Evolutionary conservation across 805 yeast species (phyloP), one percentile per base, ranked within the genome.

Genomic region (Barnettozyma wickerhamii): DNA sequence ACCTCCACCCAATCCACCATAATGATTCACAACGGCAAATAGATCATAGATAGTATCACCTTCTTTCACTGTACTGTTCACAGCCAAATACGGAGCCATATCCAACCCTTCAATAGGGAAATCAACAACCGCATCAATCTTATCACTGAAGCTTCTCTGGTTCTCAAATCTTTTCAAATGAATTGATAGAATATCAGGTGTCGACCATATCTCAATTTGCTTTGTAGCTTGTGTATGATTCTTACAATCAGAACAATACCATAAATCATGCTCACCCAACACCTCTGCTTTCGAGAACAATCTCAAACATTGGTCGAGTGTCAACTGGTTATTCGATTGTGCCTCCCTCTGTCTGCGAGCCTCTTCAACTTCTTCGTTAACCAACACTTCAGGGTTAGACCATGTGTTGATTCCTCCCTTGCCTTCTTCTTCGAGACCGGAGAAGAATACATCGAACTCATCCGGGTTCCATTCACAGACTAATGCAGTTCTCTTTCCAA

Each of bases 1-100:
- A 2, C 99, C 98, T 5, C 98, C 98, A 1, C 98, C 97, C 15
- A 91, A 68, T 1, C 97, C 96, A 37, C 98, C 99, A 59, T 73
- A 89, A 58, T 93, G 99, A 59, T 91, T 93, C 59, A 90, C 98
- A 18, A 93, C 96, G 0, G 93, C 98, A 52, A 86, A 72, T 47
- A 93, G 66, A 58, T 93, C 98, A 61, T 91, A 91, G 1, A 85
- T 57, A n/a, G 62, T 51, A 4, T 60, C 63, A 32, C 49, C 41
- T 5, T 52, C 55, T 30, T 48, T 58, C 4, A 50, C 45, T 9
- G 12, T 12, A 23, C 26, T 23, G 23, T 57, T 33, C 53, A 59
- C 58, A 4, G 66, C 69, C 5, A 86, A 71, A 50, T 79, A 75
- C n/a, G 71, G 66, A 2, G 75, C 58, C 71, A 91, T 71, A 52